phyloP scores from a whole-genome alignment of 2,329 filamentous ascomycete species.

The Aspergillus sclerotialis region DNA sequence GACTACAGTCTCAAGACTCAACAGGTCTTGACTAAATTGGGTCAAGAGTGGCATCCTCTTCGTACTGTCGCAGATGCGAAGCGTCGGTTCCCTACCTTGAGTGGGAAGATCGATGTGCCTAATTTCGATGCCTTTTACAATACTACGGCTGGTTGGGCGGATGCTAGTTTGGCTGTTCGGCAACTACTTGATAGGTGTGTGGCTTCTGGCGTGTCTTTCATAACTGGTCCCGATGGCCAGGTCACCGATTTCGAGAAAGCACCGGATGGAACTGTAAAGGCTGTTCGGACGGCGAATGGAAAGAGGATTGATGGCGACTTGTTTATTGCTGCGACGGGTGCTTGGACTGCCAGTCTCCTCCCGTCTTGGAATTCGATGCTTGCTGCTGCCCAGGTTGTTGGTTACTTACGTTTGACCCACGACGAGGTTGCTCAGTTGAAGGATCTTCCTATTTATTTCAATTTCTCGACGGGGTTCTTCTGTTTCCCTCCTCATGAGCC shows the following conservation, averaged over 20 bases:
- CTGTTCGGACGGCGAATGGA: conserved; percentile 47
- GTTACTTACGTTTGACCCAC: conserved; percentile 63
- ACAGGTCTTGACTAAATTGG: conserved; percentile 16
- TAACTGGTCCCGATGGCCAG: conserved; percentile 22
- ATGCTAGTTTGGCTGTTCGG: conserved; percentile 16
- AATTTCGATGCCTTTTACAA: conserved; percentile 22
- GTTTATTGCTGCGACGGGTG: conserved; percentile 70
- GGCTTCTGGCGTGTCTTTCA: conserved; percentile 16
- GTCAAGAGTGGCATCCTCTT: conserved; percentile 16
- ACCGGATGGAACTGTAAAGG: conserved; percentile 40
- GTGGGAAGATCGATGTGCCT: conserved; percentile 10
- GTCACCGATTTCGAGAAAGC: conserved; percentile 28
- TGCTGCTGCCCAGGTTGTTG: conserved; percentile 71
- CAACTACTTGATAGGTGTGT: conserved; percentile 16
- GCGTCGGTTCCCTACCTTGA: conserved; percentile 14
- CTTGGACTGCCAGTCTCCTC: conserved; percentile 71
- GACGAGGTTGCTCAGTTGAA: conserved; percentile 58
- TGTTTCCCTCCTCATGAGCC: conserved; percentile 37
- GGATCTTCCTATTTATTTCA: conserved; percentile 55
- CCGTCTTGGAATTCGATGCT: conserved; percentile 66
- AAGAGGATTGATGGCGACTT: conserved; percentile 53
- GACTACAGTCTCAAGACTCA: conserved; percentile 18
- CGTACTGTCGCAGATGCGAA: conserved; percentile 11
- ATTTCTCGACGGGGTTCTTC: conserved; percentile 40
- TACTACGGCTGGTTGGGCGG: conserved; percentile 21